phyloP scores from a whole-genome alignment of 805 yeast genomes.

The Komagataella pastoris region DNA sequence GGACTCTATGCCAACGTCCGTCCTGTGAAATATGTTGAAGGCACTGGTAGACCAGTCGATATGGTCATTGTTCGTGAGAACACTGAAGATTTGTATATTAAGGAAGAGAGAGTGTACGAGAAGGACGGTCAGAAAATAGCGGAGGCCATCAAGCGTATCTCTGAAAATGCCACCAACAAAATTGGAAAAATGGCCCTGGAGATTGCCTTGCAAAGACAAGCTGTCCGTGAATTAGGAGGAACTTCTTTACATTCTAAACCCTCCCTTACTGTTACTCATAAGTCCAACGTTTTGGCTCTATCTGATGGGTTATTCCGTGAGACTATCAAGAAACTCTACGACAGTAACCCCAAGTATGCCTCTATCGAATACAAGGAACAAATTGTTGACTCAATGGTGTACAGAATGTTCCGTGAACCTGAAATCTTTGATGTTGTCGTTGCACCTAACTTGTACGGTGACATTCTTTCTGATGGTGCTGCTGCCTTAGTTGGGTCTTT shows the following conservation, averaged over 20 bases:
- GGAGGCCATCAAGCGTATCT: conserved; percentile 94
- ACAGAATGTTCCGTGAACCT: conserved; percentile 97
- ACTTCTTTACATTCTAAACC: conserved; percentile 41
- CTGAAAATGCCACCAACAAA: conserved; percentile 73
- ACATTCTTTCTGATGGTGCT: conserved; percentile 93
- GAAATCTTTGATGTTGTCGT: conserved; percentile 95
- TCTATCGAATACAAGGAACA: conserved; percentile 75
- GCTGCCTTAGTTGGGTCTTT: conserved; percentile 96
- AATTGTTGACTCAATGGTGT: conserved; percentile 98
- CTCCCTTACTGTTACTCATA: conserved; percentile 84
- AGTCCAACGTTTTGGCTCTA: conserved; percentile 85
- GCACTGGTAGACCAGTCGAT: conserved; percentile 81
- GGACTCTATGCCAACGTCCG: conserved; percentile 95
- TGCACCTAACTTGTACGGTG: conserved; percentile 98
- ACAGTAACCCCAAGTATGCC: conserved; percentile 44
- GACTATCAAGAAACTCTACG: conserved; percentile 50
- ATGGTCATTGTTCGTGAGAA: conserved; percentile 97
- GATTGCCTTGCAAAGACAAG: conserved; percentile 85
- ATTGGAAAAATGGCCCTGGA: conserved; percentile 89
- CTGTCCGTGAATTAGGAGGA: conserved; percentile 52
- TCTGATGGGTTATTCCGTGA: conserved; percentile 96
- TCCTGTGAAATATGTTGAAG: conserved; percentile 90
- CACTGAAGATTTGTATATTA: conserved; percentile 94
- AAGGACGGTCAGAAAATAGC: conserved; percentile 84
- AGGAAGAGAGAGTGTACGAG: conserved; percentile 72